phyloP scores from a whole-genome alignment of 352 stramenopile genomes.

The Phytophthora uliginosa region DNA sequence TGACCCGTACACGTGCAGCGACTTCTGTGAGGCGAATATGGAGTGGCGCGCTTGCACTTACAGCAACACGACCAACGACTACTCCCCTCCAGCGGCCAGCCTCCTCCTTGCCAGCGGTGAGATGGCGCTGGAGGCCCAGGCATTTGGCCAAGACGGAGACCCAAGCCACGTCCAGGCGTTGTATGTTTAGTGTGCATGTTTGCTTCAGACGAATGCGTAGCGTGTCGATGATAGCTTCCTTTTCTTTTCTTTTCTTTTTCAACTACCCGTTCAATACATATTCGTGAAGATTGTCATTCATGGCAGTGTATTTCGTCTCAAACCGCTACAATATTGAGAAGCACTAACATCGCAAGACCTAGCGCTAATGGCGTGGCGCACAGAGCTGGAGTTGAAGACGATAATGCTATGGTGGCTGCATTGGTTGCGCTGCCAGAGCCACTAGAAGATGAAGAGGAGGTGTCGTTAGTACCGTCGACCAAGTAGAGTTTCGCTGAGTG shows the following conservation, averaged over 20 bases:
- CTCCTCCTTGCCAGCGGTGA: slow-evolving; percentile 18
- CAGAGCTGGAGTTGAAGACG: slow-evolving; percentile 2
- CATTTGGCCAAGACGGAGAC: slow-evolving; percentile 17
- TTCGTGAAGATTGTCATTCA: neutral
- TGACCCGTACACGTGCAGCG: slow-evolving; percentile 48
- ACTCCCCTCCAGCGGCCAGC: slow-evolving; percentile 17
- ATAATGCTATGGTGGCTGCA: neutral
- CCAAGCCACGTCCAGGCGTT: neutral
- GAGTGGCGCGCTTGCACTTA: slow-evolving; percentile 51
- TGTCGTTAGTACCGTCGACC: slow-evolving; percentile 9
- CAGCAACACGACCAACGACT: slow-evolving; percentile 41
- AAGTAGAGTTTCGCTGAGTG: slow-evolving; percentile 8
- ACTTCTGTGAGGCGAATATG: slow-evolving; percentile 30
- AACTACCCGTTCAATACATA: slow-evolving; percentile 2
- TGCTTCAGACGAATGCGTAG: neutral
- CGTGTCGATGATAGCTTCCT: neutral
- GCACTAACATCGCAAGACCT: neutral
- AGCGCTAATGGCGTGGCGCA: neutral
- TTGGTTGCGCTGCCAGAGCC: neutral
- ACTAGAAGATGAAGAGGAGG: neutral
- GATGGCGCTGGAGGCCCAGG: slow-evolving; percentile 19
- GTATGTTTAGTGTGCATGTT: slow-evolving; percentile 2
- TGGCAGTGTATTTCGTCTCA: neutral
- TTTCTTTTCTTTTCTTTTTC: neutral
- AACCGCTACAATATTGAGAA: neutral